A percentile compares a stretch with the other conserved stretches of the same genome.
Evolutionary conservation across 2,329 filamentous ascomycete species (phyloP).

Genomic region (Mycosphaerella sp.): DNA sequence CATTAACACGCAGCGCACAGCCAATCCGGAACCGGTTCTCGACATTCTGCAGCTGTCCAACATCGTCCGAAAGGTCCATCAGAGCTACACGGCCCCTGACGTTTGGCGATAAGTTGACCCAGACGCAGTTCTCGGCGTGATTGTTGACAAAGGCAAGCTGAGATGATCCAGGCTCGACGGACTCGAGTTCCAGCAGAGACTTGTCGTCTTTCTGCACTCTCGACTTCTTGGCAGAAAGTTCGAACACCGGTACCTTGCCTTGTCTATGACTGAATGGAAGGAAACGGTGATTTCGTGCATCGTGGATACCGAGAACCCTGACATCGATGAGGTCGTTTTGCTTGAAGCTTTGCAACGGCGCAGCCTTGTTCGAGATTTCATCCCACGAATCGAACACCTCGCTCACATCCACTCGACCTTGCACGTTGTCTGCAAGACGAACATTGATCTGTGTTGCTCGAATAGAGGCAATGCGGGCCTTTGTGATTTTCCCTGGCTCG

Average conservation of each 20-base stretch:
- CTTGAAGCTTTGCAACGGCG: constrained; percentile 69
- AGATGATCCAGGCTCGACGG: constrained; percentile 64
- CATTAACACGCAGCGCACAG: constrained; percentile 76
- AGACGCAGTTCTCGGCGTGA: constrained; percentile 68
- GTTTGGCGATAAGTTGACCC: constrained; percentile 85
- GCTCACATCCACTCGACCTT: constrained; percentile 89
- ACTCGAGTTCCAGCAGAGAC: constrained; percentile 62
- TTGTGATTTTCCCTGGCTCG: constrained; percentile 63
- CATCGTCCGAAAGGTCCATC: constrained; percentile 80
- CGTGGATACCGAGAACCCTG: constrained; percentile 78
- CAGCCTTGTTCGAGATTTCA: constrained; percentile 74
- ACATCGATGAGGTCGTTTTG: constrained; percentile 65
- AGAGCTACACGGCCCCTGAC: constrained; percentile 77
- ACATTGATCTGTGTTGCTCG: constrained; percentile 93
- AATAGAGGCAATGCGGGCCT: constrained; percentile 73
- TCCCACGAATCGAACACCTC: constrained; percentile 86
- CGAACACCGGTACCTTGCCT: constrained; percentile 71
- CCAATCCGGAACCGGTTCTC: constrained; percentile 78
- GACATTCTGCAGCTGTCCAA: constrained; percentile 70
- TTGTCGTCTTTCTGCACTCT: constrained; percentile 42
- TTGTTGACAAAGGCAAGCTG: constrained; percentile 90
- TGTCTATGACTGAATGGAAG: constrained; percentile 82
- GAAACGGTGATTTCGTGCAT: constrained; percentile 84
- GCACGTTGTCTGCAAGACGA: constrained; percentile 74
- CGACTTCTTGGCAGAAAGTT: constrained; percentile 71